Conservation (phyloP, 2,329 filamentous ascomycete genomes). For the Colletotrichum echinochloae region DNA sequence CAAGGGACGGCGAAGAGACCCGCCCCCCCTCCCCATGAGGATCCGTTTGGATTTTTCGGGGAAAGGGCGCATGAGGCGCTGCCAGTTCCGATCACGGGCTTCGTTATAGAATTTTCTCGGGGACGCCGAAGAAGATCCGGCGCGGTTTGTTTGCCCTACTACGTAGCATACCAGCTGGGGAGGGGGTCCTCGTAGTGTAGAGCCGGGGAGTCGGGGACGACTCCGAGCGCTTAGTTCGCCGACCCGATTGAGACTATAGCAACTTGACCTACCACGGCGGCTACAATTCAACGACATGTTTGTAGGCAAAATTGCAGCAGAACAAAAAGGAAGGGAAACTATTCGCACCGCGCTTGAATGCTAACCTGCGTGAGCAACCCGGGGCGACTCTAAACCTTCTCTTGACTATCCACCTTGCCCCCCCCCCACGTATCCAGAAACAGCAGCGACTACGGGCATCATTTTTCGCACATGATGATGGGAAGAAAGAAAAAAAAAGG, state of each 20-base stretch:
- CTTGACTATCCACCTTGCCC: background rate
- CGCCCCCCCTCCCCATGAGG: too few species aligned
- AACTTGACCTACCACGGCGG: background rate
- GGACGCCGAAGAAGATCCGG: background rate
- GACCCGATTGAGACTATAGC: background rate
- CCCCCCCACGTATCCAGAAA: background rate
- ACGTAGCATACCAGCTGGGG: too few species aligned
- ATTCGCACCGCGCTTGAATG: background rate
- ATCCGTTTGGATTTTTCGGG: too few species aligned
- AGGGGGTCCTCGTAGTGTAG: too few species aligned
- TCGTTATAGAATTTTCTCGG: background rate
- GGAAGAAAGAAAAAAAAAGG: too few species aligned
- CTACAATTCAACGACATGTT: background rate
- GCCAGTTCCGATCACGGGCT: background rate
- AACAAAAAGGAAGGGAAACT: too few species aligned
- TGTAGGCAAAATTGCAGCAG: too few species aligned
- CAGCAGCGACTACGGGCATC: background rate
- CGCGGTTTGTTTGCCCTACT: background rate
- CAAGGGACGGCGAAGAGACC: too few species aligned
- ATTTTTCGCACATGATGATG: background rate
- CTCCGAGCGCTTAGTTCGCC: background rate
- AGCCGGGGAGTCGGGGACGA: background rate
- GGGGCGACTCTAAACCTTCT: background rate
- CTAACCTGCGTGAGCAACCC: background rate
- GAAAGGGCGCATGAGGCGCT: too few species aligned